These are phyloP conservation scores for Cladosporium sphaerospermum DNA, from an alignment of 2,329 filamentous ascomycete genomes.

Conservation along the genomic window DNA sequence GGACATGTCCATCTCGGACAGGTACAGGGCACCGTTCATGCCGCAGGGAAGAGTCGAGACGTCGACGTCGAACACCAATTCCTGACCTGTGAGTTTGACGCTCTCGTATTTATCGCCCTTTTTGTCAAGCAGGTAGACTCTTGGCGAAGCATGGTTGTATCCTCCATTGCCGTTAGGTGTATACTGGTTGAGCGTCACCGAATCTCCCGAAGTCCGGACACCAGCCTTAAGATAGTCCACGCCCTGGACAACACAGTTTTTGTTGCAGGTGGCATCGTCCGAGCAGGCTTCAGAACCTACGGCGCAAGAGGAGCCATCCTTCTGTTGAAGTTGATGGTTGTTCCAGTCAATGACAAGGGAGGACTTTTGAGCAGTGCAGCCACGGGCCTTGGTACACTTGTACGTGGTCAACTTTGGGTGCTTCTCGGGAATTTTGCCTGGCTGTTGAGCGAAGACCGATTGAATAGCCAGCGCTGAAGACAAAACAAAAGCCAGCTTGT, in stretches of 20 bases:
- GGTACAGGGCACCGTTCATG: conserved; percentile 63
- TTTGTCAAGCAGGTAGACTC: conserved; percentile 57
- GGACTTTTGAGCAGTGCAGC: conserved; percentile 44
- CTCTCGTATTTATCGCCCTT: conserved; percentile 56
- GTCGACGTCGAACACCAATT: conserved; percentile 67
- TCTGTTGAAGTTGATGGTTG: conserved; percentile 29
- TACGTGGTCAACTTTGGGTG: conserved; percentile 49
- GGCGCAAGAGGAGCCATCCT: conserved; percentile 11
- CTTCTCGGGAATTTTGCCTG: conserved; percentile 33
- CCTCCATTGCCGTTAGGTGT: conserved; percentile 6
- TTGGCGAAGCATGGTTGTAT: conserved; percentile 20
- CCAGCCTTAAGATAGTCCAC: conserved; percentile 51
- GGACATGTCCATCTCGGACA: conserved; percentile 55
- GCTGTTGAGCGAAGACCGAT: conserved; percentile 7
- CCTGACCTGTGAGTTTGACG: conserved; percentile 57
- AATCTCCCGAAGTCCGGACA: conserved; percentile 43
- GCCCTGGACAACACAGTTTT: conserved; percentile 51
- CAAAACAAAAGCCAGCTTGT: not conserved
- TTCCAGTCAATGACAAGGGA: conserved; percentile 47
- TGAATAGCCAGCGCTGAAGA: conserved; percentile 6
- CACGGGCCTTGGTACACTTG: conserved; percentile 45
- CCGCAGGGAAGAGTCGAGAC: conserved; percentile 62
- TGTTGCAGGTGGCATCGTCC: conserved; percentile 28
- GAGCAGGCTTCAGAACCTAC: conserved; percentile 33
- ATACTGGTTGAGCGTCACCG: conserved; percentile 38